Evolutionary conservation across 2,329 filamentous ascomycete genomes (phyloP), one percentile per base, ranked within the genome.

Genomic region (Escovopsis sp.): DNA sequence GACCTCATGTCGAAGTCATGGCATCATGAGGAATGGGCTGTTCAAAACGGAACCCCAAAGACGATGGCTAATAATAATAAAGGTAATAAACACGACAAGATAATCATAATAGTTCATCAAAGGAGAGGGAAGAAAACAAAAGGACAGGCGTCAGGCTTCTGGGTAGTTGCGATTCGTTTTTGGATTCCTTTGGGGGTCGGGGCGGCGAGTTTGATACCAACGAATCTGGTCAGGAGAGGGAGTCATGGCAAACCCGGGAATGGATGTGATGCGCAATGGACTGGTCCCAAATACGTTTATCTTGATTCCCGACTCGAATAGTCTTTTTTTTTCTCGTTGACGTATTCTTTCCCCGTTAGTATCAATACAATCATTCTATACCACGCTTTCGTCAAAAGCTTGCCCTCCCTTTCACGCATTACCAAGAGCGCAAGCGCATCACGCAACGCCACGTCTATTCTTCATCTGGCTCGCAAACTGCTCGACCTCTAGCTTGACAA

Each of bases 401-500:
- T 20, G 20, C 20, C 20, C 20, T 20, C 20, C 20, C 20, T 20
- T 20, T 20, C 20, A 20, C 20, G 20, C 20, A 20, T 20, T 6
- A 20, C 20, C n/a, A n/a, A n/a, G n/a, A n/a, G n/a, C n/a, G n/a
- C n/a, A n/a, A n/a, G n/a, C n/a, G n/a, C n/a, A 20, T 20, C 20
- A 30, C 8, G 11, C 27, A 30, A 30, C 11, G 8, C 27, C 27
- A 11, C 12, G 10, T 14, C 15, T 35, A 12, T 47, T 47, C 46
- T 47, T 61, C 40, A 68, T 53, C 53, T 78, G 74, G 46, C 75
- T 79, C 2, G 62, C 61, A 55, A 79, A 81, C 48, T 89, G 81
- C 57, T 96, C 87, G 37, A 91, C 69, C 60, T 95, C 88, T 53
- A 98, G 86, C 65, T 82, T 89, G 45, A 72, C 77, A 50, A 98